Evolutionary conservation across 1,284 basidiomycete genomes (phyloP), one percentile per base, ranked within the genome.

Genomic region (Phenoliferia sp.): DNA sequence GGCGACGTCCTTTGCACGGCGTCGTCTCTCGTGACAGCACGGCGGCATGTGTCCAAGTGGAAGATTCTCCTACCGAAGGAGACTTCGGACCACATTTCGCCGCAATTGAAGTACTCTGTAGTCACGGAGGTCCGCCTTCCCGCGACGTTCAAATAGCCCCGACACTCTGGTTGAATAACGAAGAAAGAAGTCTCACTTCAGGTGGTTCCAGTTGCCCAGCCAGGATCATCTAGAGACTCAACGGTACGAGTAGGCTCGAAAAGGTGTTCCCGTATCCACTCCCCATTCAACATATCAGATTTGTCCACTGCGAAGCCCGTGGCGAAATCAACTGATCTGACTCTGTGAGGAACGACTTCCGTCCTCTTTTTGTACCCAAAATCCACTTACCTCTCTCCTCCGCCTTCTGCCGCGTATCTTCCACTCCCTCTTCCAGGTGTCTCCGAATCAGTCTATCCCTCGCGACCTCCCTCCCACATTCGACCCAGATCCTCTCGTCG

Each of bases 401-500:
- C 0, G 90, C 92, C 75, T 89, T 87, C 12, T 84, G 83, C 73
- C 80, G 72, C 72, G 89, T 84, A 70, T 82, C 83, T 4, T 88
- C 85, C 3, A 94, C 85, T 0, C 91, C 90, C 15, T 86, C 90
- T 50, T 81, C 75, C 32, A 94, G 84, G 76, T 94, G 92, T 19
- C 92, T 81, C 68, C 81, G 83, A 2, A 92, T 84, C 9, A 96
- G 78, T 57, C 94, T 83, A 59, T 80, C 76, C 71, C 84, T 83
- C 0, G 89, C 91, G 63, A 85, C 84, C 1, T 81, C 80, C 7
- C 83, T 76, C 34, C 87, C 85, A 9, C 90, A 81, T 16, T 88
- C 81, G 29, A 96, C 80, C 79, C 88, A 88, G 84, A 92, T 89
- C 19, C 90, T 82, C 75, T 91, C 86, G 76, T 97, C 90, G 67